A percentile compares a stretch with the other conserved stretches of the same genome.
Conservation (phyloP, 208 protist species). For the Wallacemonas rigidus region DNA sequence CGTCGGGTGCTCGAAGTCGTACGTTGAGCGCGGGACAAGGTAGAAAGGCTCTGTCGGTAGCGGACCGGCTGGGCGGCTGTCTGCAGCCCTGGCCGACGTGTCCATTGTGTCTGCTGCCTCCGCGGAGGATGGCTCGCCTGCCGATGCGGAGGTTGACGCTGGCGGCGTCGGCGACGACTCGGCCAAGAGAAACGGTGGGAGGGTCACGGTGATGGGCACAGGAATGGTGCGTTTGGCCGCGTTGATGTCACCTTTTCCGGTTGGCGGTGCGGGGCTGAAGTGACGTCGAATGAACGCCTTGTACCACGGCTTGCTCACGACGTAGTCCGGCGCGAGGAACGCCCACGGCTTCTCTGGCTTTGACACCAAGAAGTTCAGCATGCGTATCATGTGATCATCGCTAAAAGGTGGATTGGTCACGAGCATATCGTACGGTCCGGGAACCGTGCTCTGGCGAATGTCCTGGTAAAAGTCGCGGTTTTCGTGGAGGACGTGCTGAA, state of each 20-base stretch:
- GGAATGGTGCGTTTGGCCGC: constrained; percentile 8
- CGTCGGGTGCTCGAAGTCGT: constrained; percentile 70
- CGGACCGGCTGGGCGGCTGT: not conserved
- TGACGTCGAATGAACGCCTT: constrained; percentile 31
- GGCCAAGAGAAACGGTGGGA: constrained; percentile 39
- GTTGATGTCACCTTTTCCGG: constrained; percentile 32
- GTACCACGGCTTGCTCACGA: constrained; percentile 73
- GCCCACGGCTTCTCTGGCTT: constrained; percentile 56
- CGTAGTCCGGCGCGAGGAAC: constrained; percentile 74
- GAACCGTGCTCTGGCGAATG: constrained; percentile 41
- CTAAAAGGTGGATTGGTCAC: constrained; percentile 83
- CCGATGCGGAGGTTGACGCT: not conserved
- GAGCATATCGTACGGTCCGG: constrained; percentile 73
- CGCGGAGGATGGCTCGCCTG: too few relatives aligned
- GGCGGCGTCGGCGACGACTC: not conserved
- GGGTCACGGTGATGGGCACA: constrained; percentile 18
- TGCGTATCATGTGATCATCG: constrained; percentile 68
- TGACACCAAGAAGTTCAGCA: constrained; percentile 46
- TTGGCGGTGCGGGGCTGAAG: constrained; percentile 29
- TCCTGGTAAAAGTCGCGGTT: constrained; percentile 87
- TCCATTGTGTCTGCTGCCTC: too few relatives aligned
- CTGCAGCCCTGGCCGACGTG: too few relatives aligned
- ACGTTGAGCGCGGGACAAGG: constrained; percentile 45
- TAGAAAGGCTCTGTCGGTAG: constrained; percentile 61
- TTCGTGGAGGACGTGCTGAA: constrained; percentile 77